phyloP scores from a whole-genome alignment of 371 early-diverging fungal genomes.

The Basidiobolus meristosporus region DNA sequence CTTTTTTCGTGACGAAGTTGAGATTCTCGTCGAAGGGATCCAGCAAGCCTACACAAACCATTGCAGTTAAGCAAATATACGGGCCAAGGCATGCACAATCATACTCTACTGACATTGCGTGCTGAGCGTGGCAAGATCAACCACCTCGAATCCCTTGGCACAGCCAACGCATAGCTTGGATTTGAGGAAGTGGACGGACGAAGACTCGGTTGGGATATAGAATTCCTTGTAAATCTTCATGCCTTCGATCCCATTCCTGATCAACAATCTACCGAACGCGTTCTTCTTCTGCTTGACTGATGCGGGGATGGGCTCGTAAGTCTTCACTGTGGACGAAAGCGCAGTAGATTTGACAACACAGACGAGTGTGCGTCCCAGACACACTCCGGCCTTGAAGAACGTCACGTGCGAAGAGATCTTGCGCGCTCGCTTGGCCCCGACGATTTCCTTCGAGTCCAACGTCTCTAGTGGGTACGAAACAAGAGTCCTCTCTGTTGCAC shows the following conservation, averaged over 20 bases:
- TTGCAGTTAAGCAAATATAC: no score
- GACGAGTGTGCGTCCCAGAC: conserved; percentile 44
- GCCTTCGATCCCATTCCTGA: no score
- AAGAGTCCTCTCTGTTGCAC: conserved; percentile 40
- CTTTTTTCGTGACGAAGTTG: conserved; percentile 58
- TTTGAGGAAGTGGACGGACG: conserved; percentile 57
- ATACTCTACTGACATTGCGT: conserved; percentile 30
- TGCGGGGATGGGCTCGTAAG: conserved; percentile 38
- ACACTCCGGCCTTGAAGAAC: conserved; percentile 70
- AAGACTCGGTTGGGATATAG: conserved; percentile 72
- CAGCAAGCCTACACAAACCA: conserved; percentile 24
- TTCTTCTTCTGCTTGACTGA: conserved; percentile 24
- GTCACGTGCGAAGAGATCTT: conserved; percentile 58
- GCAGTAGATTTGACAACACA: conserved; percentile 49
- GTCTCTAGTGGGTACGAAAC: conserved; percentile 55
- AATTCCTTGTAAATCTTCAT: conserved; percentile 32
- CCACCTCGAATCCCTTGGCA: conserved; percentile 78
- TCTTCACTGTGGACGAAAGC: conserved; percentile 47
- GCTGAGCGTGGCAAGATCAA: conserved; percentile 62
- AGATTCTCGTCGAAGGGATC: conserved; percentile 66
- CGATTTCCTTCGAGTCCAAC: conserved; percentile 20
- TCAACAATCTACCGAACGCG: conserved; percentile 11
- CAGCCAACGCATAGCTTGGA: conserved; percentile 74
- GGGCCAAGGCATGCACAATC: no score
- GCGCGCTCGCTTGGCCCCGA: conserved; percentile 22